Percentiles rank a stretch among this genome's conserved stretches.
Conservation (phyloP, 495 filamentous ascomycete species). For the Aspergillus cavernicola region DNA sequence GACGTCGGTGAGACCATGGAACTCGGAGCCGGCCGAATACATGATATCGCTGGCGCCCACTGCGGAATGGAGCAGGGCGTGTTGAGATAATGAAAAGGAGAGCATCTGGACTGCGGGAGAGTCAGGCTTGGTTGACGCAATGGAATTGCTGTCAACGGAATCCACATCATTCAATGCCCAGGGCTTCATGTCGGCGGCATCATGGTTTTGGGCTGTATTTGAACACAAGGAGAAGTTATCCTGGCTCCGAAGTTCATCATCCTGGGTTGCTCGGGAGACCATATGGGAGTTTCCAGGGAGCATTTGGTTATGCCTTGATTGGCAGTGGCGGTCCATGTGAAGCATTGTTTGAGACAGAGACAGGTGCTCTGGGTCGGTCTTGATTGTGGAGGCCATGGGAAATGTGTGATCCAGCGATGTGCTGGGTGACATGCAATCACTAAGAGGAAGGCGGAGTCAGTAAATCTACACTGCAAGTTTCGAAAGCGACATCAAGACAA, state of each 20-base stretch:
- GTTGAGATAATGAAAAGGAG: conserved; percentile 45
- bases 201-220: conserved; percentile 34
- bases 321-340: conserved; percentile 30
- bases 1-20: conserved; percentile 38
- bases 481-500: conserved; percentile 12
- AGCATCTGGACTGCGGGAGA: conserved; percentile 47
- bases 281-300: conserved; percentile 39
- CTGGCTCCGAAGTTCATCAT: conserved; percentile 48
- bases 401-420: conserved; percentile 14
- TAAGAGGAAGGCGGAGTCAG: conserved; percentile 35
- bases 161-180: conserved; percentile 42
- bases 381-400: conserved; percentile 40
- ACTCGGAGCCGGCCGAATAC: conserved; percentile 41
- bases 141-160: conserved; percentile 33
- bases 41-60: conserved; percentile 44
- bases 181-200: conserved; percentile 37
- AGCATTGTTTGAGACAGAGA: conserved; percentile 35
- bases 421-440: conserved; percentile 21
- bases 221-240: conserved; percentile 44
- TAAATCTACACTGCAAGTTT: conserved; percentile 18
- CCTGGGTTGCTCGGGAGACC: conserved; percentile 42
- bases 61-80: conserved; percentile 38
- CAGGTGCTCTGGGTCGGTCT: conserved; percentile 34
- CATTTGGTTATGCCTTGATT: conserved; percentile 34
- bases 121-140: conserved; percentile 35